These are phyloP conservation scores for Bremia lactucae DNA, from an alignment of 352 stramenopile genomes.

Conservation along the genomic window DNA sequence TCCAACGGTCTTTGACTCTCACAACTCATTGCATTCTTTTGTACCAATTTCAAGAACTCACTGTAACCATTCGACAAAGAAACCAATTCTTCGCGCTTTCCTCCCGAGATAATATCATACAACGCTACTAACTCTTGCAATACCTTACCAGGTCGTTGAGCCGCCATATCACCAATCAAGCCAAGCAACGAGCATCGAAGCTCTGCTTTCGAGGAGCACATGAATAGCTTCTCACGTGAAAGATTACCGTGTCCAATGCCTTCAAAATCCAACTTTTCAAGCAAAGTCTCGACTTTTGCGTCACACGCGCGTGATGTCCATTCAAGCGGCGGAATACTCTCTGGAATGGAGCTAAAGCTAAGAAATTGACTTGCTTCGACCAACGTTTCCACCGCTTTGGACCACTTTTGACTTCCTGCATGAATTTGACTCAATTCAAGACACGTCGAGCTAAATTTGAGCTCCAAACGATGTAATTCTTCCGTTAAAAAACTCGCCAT, in stretches of 20 bases:
- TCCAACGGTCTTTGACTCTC: constrained; percentile 3
- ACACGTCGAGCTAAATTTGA: constrained; percentile 69
- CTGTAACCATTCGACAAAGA: constrained; percentile 3
- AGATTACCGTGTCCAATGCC: constrained; percentile 31
- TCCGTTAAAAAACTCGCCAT: constrained; percentile 72
- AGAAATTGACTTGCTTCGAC: constrained; percentile 42
- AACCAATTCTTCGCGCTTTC: constrained; percentile 21
- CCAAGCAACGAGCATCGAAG: constrained; percentile 55
- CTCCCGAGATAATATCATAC: constrained; percentile 41
- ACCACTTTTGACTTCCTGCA: constrained; percentile 26
- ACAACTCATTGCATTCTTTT: background rate
- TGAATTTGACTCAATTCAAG: constrained; percentile 45
- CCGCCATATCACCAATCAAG: constrained; percentile 60
- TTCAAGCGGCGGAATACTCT: constrained; percentile 17
- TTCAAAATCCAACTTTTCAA: constrained; percentile 59
- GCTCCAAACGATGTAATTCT: constrained; percentile 52
- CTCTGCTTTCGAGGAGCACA: constrained; percentile 39
- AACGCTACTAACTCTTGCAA: constrained; percentile 17
- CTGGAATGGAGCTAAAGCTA: constrained; percentile 23
- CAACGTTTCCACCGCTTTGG: constrained; percentile 27
- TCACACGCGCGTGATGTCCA: constrained; percentile 9
- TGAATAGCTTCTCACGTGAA: constrained; percentile 17
- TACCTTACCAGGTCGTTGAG: constrained; percentile 23
- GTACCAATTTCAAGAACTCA: constrained; percentile 8
- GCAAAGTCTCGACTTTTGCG: constrained; percentile 26